Evolutionary conservation across 768 basidiomycete genomes (phyloP), one percentile per base, ranked within the genome.

Genomic region (Suillus variegatus): DNA sequence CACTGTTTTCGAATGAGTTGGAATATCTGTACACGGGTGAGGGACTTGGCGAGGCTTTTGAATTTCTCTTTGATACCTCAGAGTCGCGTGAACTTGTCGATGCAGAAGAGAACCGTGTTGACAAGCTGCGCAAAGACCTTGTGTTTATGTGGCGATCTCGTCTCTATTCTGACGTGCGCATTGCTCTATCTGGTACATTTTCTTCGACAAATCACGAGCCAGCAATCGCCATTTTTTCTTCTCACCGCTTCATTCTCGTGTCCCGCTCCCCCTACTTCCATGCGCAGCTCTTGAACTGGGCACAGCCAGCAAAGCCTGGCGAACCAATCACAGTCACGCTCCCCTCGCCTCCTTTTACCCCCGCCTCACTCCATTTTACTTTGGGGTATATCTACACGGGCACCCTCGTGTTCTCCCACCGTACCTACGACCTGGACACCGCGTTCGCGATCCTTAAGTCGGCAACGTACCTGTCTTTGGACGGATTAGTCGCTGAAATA

Each of bases 121-220:
- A 94, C 76, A 93, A 95, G 78, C 86, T 97, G 12, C 87, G 94
- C 66, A 94, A 94, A 77, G 97, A 98, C 73, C 83, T 97, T 36
- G 92, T 96, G 28, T 97, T 91, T 81, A 97, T 95, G 94, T 98
- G 96, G 97, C 82, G 97, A 40, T 93, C 92, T 14, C 88, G 95
- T 58, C 87, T 99, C 20, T 99, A 95, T 75, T 93, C 94, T 2
- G 97, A 99, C 76, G 87, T 97, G 28, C 87, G 91, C 61, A 89
- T 99, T 63, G 84, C 90, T 0, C 85, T 96, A 66, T 85, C 87
- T 0, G 89, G 89, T 57, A 87, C 84, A 64, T 89, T 88, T 70
- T 88, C 85, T 1, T 86, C 88, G 1, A 74, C 82, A 1, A 84
- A 85, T 63, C 87, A 88, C 64, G 90, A 92, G 64, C 85, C 81